Base-by-base conservation (phyloP, 345 rosid genomes). In the Euclidium syriacum region DNA sequence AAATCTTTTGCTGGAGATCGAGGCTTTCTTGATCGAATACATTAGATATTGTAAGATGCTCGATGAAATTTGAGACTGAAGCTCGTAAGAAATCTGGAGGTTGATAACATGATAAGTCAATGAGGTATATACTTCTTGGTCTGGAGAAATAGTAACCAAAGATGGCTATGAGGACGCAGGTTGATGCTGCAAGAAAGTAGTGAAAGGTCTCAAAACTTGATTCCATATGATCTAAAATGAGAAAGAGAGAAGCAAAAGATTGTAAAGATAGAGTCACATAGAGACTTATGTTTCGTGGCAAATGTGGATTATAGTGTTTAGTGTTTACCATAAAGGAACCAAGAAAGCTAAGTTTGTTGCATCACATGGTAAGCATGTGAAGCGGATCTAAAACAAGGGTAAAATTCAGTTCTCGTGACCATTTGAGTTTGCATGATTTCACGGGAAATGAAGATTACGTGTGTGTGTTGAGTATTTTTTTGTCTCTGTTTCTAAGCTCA, bases 101-200 rank as follows among this genome's bases (percentile, higher is more conserved):
- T 12, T 55, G 75, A 58, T 87, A 84, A 33, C 90, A 84, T 25
- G 64, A 15, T 70, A 77, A 84, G 61, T 84, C 86, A 6, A 87
- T 27, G 26, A 84, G 86, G 75, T 82, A 87, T n/a, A 81, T 63
- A 33, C 34, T 44, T 18, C 52, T 57, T 51, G 64, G 58, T 64
- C 58, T 71, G 58, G 68, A 64, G 49, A 46, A 49, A 15, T 70
- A 72, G 33, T 72, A 62, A 56, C 62, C 57, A 27, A 62, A 47
- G 32, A 79, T 0, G 0, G 63, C 33, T 27, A 72, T 36, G 19
- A 75, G 7, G 7, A 71, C 2, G 10, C 59, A 35, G 2, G 57
- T 70, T 22, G 62, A 53, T 58, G 64, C 59, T 20, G 40, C 29
- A 0, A 74, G 7, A 39, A 71, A 70, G 32, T 69, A 40, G 2